A percentile compares a stretch with the other conserved stretches of the same genome.
These are phyloP conservation scores for Trametes punicea DNA, from an alignment of 768 basidiomycete species.

Conservation along the genomic window DNA sequence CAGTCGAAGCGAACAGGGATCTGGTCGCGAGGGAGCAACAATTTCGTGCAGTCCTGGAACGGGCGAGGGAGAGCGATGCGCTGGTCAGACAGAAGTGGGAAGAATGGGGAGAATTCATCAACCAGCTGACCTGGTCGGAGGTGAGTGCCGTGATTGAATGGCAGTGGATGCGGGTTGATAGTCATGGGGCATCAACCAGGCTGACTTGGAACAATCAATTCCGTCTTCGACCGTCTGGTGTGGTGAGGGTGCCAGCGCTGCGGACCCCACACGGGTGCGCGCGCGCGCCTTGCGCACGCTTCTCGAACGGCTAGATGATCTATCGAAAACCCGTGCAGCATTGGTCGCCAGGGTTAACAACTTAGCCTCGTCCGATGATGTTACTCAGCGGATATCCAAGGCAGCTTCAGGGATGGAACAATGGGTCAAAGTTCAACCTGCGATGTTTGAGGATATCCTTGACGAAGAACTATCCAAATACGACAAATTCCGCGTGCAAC, in stretches of 20 bases:
- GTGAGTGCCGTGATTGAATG: conserved; percentile 28
- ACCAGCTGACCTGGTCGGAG: conserved; percentile 67
- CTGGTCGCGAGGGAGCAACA: conserved; percentile 67
- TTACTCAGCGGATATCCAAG: conserved; percentile 61
- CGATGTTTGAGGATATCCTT: conserved; percentile 83
- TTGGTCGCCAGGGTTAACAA: conserved; percentile 63
- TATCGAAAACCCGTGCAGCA: conserved; percentile 57
- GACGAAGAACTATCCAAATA: conserved; percentile 81
- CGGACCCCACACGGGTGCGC: conserved; percentile 47
- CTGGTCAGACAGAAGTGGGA: conserved; percentile 82
- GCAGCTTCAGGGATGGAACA: conserved; percentile 65
- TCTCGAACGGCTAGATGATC: conserved; percentile 77
- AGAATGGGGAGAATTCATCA: conserved; percentile 77
- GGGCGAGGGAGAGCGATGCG: conserved; percentile 74
- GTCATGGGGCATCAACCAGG: conserved; percentile 37
- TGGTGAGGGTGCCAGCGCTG: not conserved
- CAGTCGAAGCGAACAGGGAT: conserved; percentile 75
- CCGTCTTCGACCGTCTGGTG: conserved; percentile 56
- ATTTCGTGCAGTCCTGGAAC: conserved; percentile 67
- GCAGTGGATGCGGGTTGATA: not conserved
- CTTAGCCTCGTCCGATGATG: conserved; percentile 66
- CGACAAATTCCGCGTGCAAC: conserved; percentile 53
- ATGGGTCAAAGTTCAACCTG: conserved; percentile 69
- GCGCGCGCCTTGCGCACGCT: conserved; percentile 68
- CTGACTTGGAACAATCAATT: conserved; percentile 59